Evolutionary conservation across 768 basidiomycete genomes (phyloP).

Genomic region (Amyloporia xantha): DNA sequence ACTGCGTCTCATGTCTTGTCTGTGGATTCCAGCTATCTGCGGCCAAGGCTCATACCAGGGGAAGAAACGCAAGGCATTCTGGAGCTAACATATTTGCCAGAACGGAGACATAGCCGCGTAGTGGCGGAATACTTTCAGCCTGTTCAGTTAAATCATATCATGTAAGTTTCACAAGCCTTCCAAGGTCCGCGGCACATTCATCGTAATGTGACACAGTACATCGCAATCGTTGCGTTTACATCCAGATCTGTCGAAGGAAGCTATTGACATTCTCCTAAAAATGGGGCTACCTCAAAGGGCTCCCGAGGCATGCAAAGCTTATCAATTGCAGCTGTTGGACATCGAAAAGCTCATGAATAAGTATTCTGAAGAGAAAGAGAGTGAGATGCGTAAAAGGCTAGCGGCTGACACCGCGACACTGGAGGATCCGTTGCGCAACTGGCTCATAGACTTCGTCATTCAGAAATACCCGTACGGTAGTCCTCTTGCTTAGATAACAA

Average conservation of each 20-base stretch:
- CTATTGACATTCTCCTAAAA: conserved; percentile 6
- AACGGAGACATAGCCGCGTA: background rate
- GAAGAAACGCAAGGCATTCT: conserved; percentile 16
- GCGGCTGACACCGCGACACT: no score
- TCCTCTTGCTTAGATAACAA: no score
- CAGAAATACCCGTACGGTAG: no score
- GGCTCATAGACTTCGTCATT: no score
- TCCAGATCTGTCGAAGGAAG: background rate
- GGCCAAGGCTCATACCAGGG: conserved; percentile 7
- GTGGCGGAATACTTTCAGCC: no score
- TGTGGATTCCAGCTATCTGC: background rate
- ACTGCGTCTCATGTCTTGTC: no score
- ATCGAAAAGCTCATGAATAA: background rate
- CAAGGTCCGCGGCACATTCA: no score
- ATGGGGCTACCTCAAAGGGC: conserved; percentile 2
- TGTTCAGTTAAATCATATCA: no score
- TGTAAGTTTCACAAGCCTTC: no score
- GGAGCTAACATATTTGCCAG: conserved; percentile 2
- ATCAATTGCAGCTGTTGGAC: background rate
- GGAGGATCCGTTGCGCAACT: no score
- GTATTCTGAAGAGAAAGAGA: background rate
- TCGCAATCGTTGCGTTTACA: background rate
- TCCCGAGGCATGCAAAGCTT: background rate
- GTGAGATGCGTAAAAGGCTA: no score
- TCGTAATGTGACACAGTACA: no score